Base-by-base conservation (phyloP, 2,329 filamentous ascomycete species). In the Trichothecium sympodiale region DNA sequence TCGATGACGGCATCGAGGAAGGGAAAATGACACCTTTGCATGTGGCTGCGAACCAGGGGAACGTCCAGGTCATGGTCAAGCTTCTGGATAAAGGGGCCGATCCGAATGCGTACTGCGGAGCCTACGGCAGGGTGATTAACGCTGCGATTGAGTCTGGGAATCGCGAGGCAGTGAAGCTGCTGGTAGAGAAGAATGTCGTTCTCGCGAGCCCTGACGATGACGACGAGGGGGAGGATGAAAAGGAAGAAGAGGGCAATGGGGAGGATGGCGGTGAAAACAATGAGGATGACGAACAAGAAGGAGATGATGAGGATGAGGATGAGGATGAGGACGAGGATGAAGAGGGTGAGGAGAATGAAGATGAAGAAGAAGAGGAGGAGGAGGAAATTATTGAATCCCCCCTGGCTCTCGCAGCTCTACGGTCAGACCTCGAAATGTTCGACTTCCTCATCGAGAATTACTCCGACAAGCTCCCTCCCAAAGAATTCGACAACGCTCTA, bases 71-170 rank as follows among this genome's bases (percentile, higher is more conserved):
- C 3, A 64, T 64, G 60, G 49, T 48, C 13, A 60, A 57, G 34
- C 46, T 64, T 3, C 43, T 64, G 0, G 38, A 56, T 12, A 46
- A 55, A 38, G 53, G 54, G 5, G 61, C 60, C 3, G 46, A 62
- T 23, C 46, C 56, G 1, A 60, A 63, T 30, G 57, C 59, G 2
- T 17, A 41, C 38, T 31, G 46, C 43, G 6, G 34, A 40, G 2
- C 45, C 45, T 16, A 48, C 46, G 35, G 59, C 0, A 54, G 52
- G 0, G 59, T 63, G 0, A 52, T 64, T 13, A 62, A 61, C 28
- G 53, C 59, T 1, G 61, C 61, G 2, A 64, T 64, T 8, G 50
- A 47, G 8, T 64, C 60, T 2, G 60, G 61, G 4, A 63, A 62
- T 13, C 47, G 51, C 7, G 59, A 53, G 2, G 59, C 60, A 1